Conservation (phyloP, 139 green algal species). For the Picochlorum sp. region DNA sequence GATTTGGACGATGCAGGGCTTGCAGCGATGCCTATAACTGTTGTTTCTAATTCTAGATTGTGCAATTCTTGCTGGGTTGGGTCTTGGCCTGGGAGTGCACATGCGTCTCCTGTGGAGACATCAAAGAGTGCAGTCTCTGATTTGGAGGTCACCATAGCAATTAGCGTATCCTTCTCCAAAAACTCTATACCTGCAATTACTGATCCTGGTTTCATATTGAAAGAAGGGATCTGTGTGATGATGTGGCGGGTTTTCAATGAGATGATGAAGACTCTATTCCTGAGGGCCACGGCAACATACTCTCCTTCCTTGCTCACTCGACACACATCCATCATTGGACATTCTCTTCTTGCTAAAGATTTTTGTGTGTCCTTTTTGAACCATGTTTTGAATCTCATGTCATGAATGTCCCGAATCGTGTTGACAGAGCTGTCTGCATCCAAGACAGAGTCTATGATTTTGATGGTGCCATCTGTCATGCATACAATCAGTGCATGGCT, state of each 20-base stretch:
- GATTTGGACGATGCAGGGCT: neutral
- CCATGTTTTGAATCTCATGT: slow-evolving; percentile 24
- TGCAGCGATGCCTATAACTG: neutral
- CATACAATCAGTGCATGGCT: neutral
- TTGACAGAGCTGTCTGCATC: neutral
- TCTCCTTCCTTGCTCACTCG: slow-evolving; percentile 13
- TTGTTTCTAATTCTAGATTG: neutral
- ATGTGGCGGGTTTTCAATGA: slow-evolving; percentile 1
- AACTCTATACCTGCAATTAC: slow-evolving; percentile 45
- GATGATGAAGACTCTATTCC: slow-evolving; percentile 24
- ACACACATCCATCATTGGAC: slow-evolving; percentile 20
- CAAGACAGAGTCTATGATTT: neutral
- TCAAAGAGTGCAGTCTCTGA: slow-evolving; percentile 36
- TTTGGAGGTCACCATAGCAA: slow-evolving; percentile 37
- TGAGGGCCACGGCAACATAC: slow-evolving; percentile 13
- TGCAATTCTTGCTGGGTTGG: neutral
- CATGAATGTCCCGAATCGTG: slow-evolving; percentile 19
- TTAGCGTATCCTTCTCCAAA: slow-evolving; percentile 27
- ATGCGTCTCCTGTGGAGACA: slow-evolving; percentile 19
- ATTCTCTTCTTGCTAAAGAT: slow-evolving; percentile 8
- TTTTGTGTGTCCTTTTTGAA: slow-evolving; percentile 11
- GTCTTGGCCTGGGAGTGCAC: slow-evolving; percentile 6
- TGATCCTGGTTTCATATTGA: slow-evolving; percentile 2
- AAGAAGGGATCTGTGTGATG: neutral
- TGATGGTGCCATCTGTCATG: neutral